Evolutionary conservation across 352 stramenopile genomes (phyloP), one percentile per base, ranked within the genome.

Genomic region (Phytopythium litorale): DNA sequence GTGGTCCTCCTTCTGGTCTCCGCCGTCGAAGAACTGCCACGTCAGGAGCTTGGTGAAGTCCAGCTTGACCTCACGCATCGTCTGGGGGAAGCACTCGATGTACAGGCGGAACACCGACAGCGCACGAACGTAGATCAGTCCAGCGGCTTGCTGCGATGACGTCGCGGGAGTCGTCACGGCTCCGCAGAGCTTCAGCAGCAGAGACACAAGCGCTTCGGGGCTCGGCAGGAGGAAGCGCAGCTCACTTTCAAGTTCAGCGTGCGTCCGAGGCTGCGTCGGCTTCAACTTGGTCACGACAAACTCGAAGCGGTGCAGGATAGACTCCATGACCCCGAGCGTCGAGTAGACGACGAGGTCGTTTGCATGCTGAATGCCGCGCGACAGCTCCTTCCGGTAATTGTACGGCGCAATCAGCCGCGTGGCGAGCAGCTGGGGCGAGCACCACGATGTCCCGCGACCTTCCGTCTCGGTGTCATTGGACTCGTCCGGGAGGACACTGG

Each of bases 41-140:
- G 66, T 65, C 3, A 94, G 63, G n/a, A 89, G 72, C 71, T 96
- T 96, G 13, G 87, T 87, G 25, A 94, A 85, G 66, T 96, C 87
- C 40, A 90, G 73, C 65, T 96, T 96, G 12, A 89, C 75, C 35
- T 96, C 87, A 33, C 73, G 73, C 83, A 92, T 96, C 2, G 75
- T 62, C 15, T 88, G 72, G 1, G 85, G 84, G 11, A 96, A 65
- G 46, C 82, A 92, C 58, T 86, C 72, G 21, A 92, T 56, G 56
- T 96, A 96, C 15, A 90, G 62, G 6, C 81, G 79, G 51, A 92
- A 91, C 0, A 96, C 81, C 1, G 73, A 80, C 21, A 96, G 74
- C 2, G 80, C 79, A 30, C 86, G 81, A 16, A 89, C 68, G 75
- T 94, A 94, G 7, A 92, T 70, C n/a, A 93, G 71, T 7, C 69